A percentile compares a stretch with the other conserved stretches of the same genome.
These are phyloP conservation scores for Beauveria australis DNA, from an alignment of 2,329 filamentous ascomycete genomes.

Conservation along the genomic window DNA sequence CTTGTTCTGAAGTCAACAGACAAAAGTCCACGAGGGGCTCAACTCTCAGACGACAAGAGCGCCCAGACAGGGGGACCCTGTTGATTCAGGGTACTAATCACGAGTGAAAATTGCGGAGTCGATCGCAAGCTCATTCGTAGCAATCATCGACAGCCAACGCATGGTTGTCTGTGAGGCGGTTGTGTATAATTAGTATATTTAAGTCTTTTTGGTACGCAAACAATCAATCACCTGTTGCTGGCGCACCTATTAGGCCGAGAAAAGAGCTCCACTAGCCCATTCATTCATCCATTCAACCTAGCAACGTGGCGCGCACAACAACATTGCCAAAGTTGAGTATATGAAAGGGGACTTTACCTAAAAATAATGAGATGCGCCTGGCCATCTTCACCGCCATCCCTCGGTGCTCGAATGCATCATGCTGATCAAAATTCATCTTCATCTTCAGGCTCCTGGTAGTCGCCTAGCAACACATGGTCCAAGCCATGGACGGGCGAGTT, in stretches of 20 bases:
- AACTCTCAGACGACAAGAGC: not conserved
- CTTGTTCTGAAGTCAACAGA: not conserved
- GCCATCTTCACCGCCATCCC: not conserved
- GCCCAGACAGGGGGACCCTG: not conserved
- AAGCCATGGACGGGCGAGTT: constrained; percentile 41
- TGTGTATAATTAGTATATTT: not conserved
- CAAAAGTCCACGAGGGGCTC: not conserved
- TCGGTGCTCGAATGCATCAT: not conserved
- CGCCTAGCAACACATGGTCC: constrained; percentile 68
- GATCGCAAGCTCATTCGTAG: not conserved
- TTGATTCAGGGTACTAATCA: not conserved
- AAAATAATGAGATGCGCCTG: not conserved
- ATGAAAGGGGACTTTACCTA: not conserved
- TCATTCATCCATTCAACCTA: not conserved
- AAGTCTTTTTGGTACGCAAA: not conserved
- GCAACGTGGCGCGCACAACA: not conserved
- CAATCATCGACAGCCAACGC: not conserved
- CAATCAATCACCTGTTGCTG: not conserved
- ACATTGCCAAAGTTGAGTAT: not conserved
- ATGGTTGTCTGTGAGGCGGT: not conserved
- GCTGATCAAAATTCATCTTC: constrained; percentile 25
- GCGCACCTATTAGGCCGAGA: not conserved
- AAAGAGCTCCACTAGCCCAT: not conserved
- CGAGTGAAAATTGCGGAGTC: not conserved
- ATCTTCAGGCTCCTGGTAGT: constrained; percentile 56